These are phyloP conservation scores for Gonium pectorale DNA, from an alignment of 139 green algal genomes.

Conservation along the genomic window DNA sequence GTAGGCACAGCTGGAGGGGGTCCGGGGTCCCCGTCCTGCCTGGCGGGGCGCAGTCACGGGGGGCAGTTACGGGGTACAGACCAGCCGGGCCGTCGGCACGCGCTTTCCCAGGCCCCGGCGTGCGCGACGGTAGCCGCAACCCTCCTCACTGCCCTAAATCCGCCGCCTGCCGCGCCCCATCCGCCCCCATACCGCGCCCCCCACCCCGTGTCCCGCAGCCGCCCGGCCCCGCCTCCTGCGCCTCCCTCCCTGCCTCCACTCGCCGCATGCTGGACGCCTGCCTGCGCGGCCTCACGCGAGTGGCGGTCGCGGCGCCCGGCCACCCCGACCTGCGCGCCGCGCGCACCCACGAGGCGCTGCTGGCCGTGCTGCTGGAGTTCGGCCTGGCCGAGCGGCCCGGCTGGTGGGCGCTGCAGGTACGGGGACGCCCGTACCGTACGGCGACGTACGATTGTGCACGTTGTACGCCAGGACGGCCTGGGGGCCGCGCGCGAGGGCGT, in stretches of 20 bases:
- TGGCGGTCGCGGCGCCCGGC: background rate
- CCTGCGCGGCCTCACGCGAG: background rate
- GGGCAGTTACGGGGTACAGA: background rate
- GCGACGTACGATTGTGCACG: too few relatives aligned
- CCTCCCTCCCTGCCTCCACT: background rate
- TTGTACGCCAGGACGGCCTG: background rate
- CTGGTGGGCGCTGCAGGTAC: constrained; percentile 28
- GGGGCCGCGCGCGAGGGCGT: background rate
- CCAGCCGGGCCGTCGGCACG: background rate
- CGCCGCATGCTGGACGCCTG: constrained; percentile 17
- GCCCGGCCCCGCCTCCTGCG: background rate
- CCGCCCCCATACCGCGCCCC: background rate
- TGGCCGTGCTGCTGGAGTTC: constrained; percentile 8
- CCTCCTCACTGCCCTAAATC: background rate
- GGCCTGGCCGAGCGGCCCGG: background rate
- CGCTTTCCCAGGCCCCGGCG: background rate
- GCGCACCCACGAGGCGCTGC: constrained; percentile 28
- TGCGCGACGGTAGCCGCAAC: background rate
- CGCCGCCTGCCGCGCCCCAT: too few relatives aligned
- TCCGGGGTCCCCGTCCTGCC: too few relatives aligned
- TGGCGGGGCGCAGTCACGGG: background rate
- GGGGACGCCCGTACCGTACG: too few relatives aligned
- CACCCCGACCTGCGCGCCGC: constrained; percentile 10
- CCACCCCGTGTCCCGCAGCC: background rate
- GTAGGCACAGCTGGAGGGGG: background rate